Percentiles rank a stretch among this genome's conserved stretches.
These are phyloP conservation scores for Chlamydomonas schloesseri DNA, from an alignment of 139 green algal species.

Conservation along the genomic window DNA sequence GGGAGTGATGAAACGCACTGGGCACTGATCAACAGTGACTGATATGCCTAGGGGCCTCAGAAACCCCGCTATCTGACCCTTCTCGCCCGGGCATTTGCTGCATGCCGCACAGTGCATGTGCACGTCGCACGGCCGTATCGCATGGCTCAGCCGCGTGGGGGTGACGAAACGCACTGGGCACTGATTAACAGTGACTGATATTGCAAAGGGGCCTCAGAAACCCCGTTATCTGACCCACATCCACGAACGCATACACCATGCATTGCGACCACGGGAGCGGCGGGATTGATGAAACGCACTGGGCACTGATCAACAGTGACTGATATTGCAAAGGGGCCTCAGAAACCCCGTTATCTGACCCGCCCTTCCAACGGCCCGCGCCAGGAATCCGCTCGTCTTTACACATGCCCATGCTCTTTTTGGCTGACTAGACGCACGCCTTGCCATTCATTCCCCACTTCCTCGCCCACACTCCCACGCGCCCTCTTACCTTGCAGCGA, in stretches of 20 bases:
- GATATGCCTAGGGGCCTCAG: slow-evolving; percentile 63
- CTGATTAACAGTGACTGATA: slow-evolving; percentile 59
- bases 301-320: slow-evolving; percentile 70
- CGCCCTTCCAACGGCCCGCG: too few species aligned
- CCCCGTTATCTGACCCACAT: slow-evolving; percentile 53
- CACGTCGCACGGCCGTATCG: not conserved
- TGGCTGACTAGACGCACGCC: too few species aligned
- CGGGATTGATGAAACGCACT: slow-evolving; percentile 74
- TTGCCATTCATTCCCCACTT: too few species aligned
- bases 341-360: slow-evolving; percentile 70
- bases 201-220: slow-evolving; percentile 70
- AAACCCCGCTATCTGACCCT: slow-evolving; percentile 67
- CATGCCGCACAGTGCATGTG: not conserved
- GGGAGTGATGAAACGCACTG: slow-evolving; percentile 76
- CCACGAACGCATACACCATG: too few species aligned
- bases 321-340: slow-evolving; percentile 57
- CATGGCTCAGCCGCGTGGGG: slow-evolving; percentile 11
- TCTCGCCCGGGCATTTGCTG: not conserved
- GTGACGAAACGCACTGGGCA: slow-evolving; percentile 80
- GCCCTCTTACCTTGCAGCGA: too few species aligned
- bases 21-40: slow-evolving; percentile 68
- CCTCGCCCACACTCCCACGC: too few species aligned
- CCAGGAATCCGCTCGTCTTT: too few species aligned
- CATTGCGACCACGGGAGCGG: too few species aligned
- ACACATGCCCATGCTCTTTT: too few species aligned